These are phyloP conservation scores for Talaromyces sp. DNA, from an alignment of 2,329 filamentous ascomycete genomes.

Conservation along the genomic window DNA sequence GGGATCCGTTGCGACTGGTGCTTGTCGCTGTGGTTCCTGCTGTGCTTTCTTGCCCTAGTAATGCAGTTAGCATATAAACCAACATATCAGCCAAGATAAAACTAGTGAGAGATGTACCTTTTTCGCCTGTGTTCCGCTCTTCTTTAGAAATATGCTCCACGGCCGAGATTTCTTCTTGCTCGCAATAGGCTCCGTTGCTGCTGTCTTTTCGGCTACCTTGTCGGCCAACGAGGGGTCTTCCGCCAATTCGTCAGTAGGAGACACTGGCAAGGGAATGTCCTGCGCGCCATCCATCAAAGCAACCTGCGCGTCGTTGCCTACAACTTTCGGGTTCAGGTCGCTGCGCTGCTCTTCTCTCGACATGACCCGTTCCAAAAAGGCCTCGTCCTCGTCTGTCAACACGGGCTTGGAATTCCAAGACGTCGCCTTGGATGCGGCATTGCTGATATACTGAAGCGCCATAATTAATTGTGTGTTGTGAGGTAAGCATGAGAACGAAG, in stretches of 20 bases:
- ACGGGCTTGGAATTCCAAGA: conserved; percentile 36
- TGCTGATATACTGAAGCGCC: conserved; percentile 39
- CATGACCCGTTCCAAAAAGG: conserved; percentile 50
- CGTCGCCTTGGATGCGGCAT: conserved; percentile 34
- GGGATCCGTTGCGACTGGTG: conserved; percentile 21
- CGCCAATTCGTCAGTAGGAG: conserved; percentile 39
- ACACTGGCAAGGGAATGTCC: conserved; percentile 46
- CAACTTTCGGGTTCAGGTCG: conserved; percentile 4
- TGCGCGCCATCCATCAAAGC: conserved; percentile 42
- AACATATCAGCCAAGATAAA: neutral
- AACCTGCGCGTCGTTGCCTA: conserved; percentile 40
- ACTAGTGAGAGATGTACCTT: conserved; percentile 2
- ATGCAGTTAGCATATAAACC: neutral
- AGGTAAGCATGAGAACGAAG: neutral
- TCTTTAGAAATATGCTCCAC: conserved; percentile 29
- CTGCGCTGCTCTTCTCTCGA: conserved; percentile 28
- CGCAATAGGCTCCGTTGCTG: neutral
- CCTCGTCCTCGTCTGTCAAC: conserved; percentile 57
- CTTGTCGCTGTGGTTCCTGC: conserved; percentile 12
- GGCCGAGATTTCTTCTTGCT: conserved; percentile 9
- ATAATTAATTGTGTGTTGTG: conserved; percentile 1
- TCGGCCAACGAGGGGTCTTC: conserved; percentile 16
- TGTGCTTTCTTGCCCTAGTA: neutral
- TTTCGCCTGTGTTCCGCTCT: conserved; percentile 16
- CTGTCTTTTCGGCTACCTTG: conserved; percentile 14